phyloP scores from a whole-genome alignment of 331 rosid species.

The Malus hybrid region DNA sequence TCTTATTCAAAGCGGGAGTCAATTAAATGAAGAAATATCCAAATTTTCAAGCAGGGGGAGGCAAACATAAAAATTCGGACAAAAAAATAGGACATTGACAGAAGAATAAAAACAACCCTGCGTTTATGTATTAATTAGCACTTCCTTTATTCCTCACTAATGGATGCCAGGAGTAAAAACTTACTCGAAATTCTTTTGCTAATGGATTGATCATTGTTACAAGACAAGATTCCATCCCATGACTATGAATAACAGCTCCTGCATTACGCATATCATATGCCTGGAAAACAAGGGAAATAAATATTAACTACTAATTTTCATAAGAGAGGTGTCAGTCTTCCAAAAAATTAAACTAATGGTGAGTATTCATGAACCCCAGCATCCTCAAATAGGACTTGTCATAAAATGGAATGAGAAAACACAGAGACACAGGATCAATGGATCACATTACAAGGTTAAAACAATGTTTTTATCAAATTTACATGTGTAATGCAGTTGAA shows the following conservation, averaged over 20 bases:
- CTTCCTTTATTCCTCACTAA: background rate
- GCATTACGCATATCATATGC: constrained; percentile 80
- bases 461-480: background rate
- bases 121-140: background rate
- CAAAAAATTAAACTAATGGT: background rate
- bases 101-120: background rate
- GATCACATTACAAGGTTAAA: background rate
- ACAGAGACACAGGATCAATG: background rate
- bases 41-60: background rate
- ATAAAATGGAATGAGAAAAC: background rate
- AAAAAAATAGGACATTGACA: background rate
- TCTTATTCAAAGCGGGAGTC: background rate
- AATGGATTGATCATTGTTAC: constrained; percentile 78
- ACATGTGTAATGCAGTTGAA: background rate
- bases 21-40: background rate
- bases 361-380: background rate
- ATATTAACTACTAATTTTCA: constrained; percentile 7
- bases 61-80: background rate
- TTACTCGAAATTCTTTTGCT: constrained; percentile 90
- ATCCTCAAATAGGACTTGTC: background rate
- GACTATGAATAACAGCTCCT: constrained; percentile 89
- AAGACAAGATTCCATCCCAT: constrained; percentile 89
- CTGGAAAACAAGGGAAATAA: constrained; percentile 28
- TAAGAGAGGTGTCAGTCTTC: background rate
- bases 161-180: constrained; percentile 17